Percentiles rank a stretch among this genome's conserved stretches.
Conservation (phyloP, 306 rosid species). For the Canavalia gladiata region DNA sequence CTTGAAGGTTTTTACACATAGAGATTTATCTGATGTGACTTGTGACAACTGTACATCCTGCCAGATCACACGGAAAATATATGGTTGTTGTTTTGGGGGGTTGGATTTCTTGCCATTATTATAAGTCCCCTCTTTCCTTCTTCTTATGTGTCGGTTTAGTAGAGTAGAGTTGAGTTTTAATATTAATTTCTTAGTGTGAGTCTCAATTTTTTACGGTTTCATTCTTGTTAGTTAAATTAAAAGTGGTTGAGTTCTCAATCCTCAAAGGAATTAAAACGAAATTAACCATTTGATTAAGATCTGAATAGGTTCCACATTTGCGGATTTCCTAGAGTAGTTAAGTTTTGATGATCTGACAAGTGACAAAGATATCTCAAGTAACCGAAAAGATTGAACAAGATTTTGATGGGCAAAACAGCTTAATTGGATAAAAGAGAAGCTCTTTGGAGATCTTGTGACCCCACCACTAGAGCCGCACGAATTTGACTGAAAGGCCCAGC, state of each 20-base stretch:
- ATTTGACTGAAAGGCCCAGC: conserved; percentile 11
- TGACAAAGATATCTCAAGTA: conserved; percentile 64
- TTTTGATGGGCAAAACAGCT: conserved; percentile 62
- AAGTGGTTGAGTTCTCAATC: conserved; percentile 43
- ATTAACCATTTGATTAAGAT: conserved; percentile 40
- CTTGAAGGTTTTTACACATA: conserved; percentile 34
- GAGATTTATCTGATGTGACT: conserved; percentile 51
- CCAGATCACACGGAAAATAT: conserved; percentile 57
- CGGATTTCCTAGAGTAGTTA: conserved; percentile 47
- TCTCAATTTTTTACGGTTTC: conserved; percentile 1
- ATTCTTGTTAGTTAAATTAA: neutral
- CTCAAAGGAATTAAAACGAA: conserved; percentile 37
- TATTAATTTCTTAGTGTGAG: neutral
- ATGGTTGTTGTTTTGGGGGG: conserved; percentile 53
- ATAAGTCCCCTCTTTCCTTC: neutral
- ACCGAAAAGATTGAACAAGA: conserved; percentile 61
- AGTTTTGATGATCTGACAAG: conserved; percentile 55
- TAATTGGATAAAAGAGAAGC: conserved; percentile 50
- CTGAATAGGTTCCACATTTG: neutral
- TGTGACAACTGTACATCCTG: conserved; percentile 67
- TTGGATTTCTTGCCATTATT: conserved; percentile 26
- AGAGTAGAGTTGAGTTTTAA: neutral
- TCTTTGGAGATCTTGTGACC: conserved; percentile 61
- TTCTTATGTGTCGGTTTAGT: conserved; percentile 43
- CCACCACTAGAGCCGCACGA: conserved; percentile 50